A percentile compares a stretch with the other conserved stretches of the same genome.
Conservation (phyloP, 2,329 filamentous ascomycete species). For the Hypoxylon sp. region DNA sequence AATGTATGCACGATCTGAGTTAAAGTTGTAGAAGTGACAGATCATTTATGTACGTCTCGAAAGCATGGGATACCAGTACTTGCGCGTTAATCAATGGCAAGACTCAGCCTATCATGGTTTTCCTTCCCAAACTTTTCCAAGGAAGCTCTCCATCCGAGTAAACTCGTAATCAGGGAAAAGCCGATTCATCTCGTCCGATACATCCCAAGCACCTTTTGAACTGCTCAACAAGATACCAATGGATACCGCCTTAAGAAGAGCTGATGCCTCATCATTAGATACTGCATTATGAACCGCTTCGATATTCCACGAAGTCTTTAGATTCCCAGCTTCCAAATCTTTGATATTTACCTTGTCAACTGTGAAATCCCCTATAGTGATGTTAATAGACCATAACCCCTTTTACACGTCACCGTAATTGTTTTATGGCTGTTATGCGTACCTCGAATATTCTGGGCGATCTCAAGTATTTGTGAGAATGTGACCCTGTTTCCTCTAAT, state of each 20-base stretch:
- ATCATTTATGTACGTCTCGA: too few species aligned
- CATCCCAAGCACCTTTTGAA: constrained; percentile 60
- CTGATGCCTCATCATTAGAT: constrained; percentile 54
- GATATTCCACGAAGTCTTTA: constrained; percentile 61
- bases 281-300: constrained; percentile 52
- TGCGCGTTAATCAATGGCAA: too few species aligned
- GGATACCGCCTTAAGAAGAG: constrained; percentile 57
- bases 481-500: constrained; percentile 59
- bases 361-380: constrained; percentile 54
- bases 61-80: too few species aligned
- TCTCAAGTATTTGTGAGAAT: constrained; percentile 56
- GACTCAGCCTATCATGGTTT: constrained; percentile 50
- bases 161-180: constrained; percentile 63
- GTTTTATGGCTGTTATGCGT: constrained; percentile 6
- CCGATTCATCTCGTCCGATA: constrained; percentile 62
- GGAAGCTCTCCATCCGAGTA: constrained; percentile 59
- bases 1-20: too few species aligned
- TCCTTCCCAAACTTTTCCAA: constrained; percentile 54
- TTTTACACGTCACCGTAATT: not conserved
- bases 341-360: constrained; percentile 63
- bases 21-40: too few species aligned
- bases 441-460: constrained; percentile 62
- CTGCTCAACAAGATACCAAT: constrained; percentile 61
- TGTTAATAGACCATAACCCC: constrained; percentile 27
- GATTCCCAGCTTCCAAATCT: constrained; percentile 63